phyloP scores from a whole-genome alignment of 441 rosid genomes.

The Kokia cookei region DNA sequence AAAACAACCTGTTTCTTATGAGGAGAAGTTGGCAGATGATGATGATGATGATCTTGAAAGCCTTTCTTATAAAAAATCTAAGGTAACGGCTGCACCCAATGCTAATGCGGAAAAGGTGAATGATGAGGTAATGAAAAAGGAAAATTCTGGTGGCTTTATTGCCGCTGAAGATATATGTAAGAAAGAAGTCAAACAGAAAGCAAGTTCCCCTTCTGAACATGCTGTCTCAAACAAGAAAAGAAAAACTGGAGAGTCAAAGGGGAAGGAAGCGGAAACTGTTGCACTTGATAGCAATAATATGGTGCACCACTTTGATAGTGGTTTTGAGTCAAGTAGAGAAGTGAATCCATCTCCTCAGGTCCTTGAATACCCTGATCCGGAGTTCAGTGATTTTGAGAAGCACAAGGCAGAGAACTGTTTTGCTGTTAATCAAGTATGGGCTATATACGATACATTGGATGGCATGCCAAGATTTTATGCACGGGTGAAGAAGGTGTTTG shows the following conservation, averaged over 20 bases:
- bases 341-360: not conserved
- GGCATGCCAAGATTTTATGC: not conserved
- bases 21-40: not conserved
- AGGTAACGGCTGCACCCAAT: not conserved
- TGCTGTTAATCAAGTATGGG: not conserved
- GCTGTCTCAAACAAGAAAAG: not conserved
- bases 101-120: not conserved
- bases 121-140: not conserved
- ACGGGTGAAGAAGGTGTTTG: not conserved
- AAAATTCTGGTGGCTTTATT: not conserved
- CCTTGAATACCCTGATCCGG: not conserved
- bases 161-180: not conserved
- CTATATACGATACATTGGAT: not conserved
- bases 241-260: not conserved
- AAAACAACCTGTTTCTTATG: not conserved
- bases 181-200: not conserved
- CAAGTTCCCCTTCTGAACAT: not conserved
- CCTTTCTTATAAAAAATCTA: not conserved
- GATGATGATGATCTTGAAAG: not conserved
- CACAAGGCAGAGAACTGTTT: not conserved
- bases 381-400: not conserved
- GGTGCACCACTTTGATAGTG: not conserved
- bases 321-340: not conserved
- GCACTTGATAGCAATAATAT: not conserved
- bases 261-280: not conserved